Evolutionary conservation across 139 green algal genomes (phyloP).

Genomic region (Tetratostichococcus sp.): DNA sequence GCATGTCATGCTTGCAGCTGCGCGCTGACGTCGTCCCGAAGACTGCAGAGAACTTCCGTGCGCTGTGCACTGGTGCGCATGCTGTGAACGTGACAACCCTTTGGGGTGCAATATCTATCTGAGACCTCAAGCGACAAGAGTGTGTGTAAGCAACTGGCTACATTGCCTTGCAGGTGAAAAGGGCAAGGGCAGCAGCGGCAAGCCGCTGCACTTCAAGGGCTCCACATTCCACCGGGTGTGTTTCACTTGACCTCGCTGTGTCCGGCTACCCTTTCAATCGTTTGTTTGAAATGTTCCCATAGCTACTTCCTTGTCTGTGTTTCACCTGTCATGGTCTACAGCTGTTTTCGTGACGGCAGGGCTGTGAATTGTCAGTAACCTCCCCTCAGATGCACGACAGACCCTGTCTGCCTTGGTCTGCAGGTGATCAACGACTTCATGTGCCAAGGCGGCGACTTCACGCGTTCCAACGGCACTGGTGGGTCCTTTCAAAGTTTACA

Average conservation of each 20-base stretch:
- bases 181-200: slow-evolving; percentile 66
- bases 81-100: background rate
- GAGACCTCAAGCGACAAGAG: background rate
- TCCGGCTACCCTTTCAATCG: too few species aligned
- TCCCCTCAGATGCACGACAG: too few species aligned
- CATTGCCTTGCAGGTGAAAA: slow-evolving; percentile 54
- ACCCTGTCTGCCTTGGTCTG: too few species aligned
- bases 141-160: too few species aligned
- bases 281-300: too few species aligned
- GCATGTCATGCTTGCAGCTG: slow-evolving; percentile 25
- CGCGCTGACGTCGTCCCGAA: slow-evolving; percentile 66
- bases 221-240: slow-evolving; percentile 74
- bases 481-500: too few species aligned
- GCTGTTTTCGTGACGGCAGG: too few species aligned
- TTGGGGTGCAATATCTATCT: background rate
- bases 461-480: slow-evolving; percentile 11
- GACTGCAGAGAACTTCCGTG: slow-evolving; percentile 90
- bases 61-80: slow-evolving; percentile 74
- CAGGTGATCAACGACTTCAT: slow-evolving; percentile 58
- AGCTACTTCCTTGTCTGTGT: too few species aligned
- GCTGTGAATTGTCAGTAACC: too few species aligned
- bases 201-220: slow-evolving; percentile 81
- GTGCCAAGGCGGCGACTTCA: slow-evolving; percentile 71
- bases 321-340: too few species aligned
- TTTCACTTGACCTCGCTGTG: too few species aligned